Base-by-base conservation (phyloP, 2,329 filamentous ascomycete genomes). In the Phaeosphaeria sp. region DNA sequence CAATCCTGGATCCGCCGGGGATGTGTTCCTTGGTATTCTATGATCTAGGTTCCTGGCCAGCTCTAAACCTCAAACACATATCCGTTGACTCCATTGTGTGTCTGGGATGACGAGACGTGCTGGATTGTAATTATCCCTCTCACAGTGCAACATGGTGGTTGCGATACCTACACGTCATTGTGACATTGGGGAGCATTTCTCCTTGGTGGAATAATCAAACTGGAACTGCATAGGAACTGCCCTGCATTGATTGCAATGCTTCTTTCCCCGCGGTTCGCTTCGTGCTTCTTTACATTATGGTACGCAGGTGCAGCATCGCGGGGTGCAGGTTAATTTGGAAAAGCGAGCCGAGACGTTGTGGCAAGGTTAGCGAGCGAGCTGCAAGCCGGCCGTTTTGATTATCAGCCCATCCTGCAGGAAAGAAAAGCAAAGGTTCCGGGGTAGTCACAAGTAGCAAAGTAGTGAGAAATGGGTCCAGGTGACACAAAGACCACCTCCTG, bases 191-290 rank as follows among this genome's bases (percentile, higher is more conserved):
- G 21, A 15, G 36, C 30, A 25, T 9, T 50, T 50, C 36, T 50
- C 48, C 48, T 50, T 50, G 33, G 48, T 50, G 48, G 48, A 42
- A 42, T 3, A 50, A 23, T 23, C 20, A 27, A 13, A 33, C 39
- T 50, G 20, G 17, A n/a, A 25, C 30, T 21, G 47, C 21, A 50
- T 30, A 47, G 46, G 9, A 47, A 18, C 22, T 47, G 47, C 30
- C 47, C 47, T 49, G 47, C 47, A 49, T 49, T 47, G 23, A 30
- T 47, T 47, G 23, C 17, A 41, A 50, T 41, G 48, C 48, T 50
- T 50, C 48, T 50, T 50, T 50, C 48, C 48, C 48, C 48, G 48
- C 48, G 48, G 33, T 50, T 50, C 36, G 46, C 46, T 47, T 47
- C 23, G 42, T 22, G 42, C 42, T 22, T 39, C 36, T 39, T n/a